Conservation (phyloP, 108 stramenopile species). For the Seminavis robusta region DNA sequence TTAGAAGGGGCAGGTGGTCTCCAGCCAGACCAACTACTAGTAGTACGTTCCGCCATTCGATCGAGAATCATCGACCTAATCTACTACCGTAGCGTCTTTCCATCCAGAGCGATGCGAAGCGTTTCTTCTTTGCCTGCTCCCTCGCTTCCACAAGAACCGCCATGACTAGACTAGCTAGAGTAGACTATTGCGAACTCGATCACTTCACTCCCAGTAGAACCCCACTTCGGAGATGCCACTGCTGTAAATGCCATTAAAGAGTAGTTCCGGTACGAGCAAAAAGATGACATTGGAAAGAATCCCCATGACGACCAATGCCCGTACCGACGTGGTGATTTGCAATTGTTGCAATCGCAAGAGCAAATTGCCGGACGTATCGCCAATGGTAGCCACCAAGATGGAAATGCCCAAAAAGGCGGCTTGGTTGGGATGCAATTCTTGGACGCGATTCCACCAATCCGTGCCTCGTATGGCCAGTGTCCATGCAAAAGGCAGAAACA, state of each 20-base stretch:
- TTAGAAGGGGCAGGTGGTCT: too few relatives aligned
- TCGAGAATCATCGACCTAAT: too few relatives aligned
- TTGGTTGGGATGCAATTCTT: conserved; percentile 3
- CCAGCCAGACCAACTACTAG: too few relatives aligned
- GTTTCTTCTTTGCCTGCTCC: too few relatives aligned
- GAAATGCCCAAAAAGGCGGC: background rate
- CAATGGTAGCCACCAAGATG: conserved; percentile 1
- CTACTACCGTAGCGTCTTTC: too few relatives aligned
- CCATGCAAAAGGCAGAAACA: conserved; percentile 6
- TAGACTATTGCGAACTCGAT: too few relatives aligned
- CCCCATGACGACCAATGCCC: background rate
- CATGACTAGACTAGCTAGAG: too few relatives aligned
- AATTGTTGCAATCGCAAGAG: background rate
- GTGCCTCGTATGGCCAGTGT: background rate
- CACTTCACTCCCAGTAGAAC: too few relatives aligned
- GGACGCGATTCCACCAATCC: conserved; percentile 3
- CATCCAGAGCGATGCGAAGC: too few relatives aligned
- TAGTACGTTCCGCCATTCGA: too few relatives aligned
- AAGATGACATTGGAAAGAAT: background rate
- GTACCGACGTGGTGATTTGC: background rate
- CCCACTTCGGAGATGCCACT: too few relatives aligned
- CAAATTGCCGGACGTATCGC: conserved; percentile 1
- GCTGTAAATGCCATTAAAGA: conserved; percentile 1
- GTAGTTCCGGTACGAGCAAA: conserved; percentile 1
- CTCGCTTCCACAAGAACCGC: too few relatives aligned